Conservation (phyloP, 345 rosid genomes). For the Sonneratia alba region DNA sequence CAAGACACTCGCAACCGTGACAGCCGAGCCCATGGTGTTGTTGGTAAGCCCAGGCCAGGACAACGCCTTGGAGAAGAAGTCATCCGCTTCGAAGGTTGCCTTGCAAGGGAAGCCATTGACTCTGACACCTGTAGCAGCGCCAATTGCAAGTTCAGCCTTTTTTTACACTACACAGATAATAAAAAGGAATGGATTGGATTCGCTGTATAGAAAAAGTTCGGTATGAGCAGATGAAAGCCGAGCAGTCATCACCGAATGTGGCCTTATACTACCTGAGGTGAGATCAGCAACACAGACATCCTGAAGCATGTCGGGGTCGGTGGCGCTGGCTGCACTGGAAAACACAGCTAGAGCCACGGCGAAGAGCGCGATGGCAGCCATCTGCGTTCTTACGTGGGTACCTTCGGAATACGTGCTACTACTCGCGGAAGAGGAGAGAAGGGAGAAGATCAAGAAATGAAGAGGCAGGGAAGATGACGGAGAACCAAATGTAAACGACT, state of each 20-base stretch:
- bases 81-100: not conserved
- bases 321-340: not conserved
- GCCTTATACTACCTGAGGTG: not conserved
- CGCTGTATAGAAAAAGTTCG: not conserved
- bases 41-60: not conserved
- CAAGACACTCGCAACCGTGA: not conserved
- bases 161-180: no score
- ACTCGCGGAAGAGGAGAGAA: no score
- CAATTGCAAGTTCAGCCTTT: no score
- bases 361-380: not conserved
- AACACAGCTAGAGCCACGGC: not conserved
- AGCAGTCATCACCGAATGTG: not conserved
- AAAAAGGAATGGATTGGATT: not conserved
- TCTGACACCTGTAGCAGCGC: not conserved
- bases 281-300: not conserved
- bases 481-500: no score
- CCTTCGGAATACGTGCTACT: no score
- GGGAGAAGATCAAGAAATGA: not conserved
- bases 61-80: not conserved
- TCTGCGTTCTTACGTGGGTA: not conserved
- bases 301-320: not conserved
- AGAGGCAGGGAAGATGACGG: not conserved
- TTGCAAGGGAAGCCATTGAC: slow-evolving; percentile 1
- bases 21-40: not conserved
- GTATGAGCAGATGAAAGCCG: not conserved